Evolutionary conservation across 2,329 filamentous ascomycete genomes (phyloP), one percentile per base, ranked within the genome.

Genomic region (Fonsecaea pedrosoi): DNA sequence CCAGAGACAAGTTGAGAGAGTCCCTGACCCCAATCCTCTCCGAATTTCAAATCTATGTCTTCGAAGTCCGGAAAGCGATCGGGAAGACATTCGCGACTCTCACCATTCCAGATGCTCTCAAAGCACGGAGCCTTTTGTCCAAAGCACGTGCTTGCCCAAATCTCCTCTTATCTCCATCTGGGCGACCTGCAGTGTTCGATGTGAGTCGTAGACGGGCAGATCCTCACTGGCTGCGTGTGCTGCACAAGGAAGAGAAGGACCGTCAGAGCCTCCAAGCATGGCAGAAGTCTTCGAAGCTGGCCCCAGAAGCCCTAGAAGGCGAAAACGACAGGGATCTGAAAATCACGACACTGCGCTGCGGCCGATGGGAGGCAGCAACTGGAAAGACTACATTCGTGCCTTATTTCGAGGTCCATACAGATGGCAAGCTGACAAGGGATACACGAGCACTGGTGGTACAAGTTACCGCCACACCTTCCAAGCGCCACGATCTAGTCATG

Each of bases 311-410:
- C 15, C 69, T 83, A 4, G 64, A 69, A 4, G 75, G 77, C 50
- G 73, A 72, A 6, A 73, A 73, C 3, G 3, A 62, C 32, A 50
- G 60, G 60, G 64, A 78, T 1, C 81, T 87, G 37, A 25, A 54
- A 69, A 83, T 34, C 81, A 85, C 58, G 72, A 83, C 8, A 75
- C 86, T 76, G 71, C 79, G 60, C 35, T 67, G 75, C 74, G 75
- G 37, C 38, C 73, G 21, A 58, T 78, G 68, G 62, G 77, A 67
- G 2, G 77, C 79, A 0, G 72, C 87, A 15, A 84, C 82, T 0
- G 71, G 89, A 2, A 84, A 86, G 0, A 80, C 89, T 8, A 78
- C 73, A 35, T 80, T 85, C 55, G 42, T 50, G 1, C 86, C 86
- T 0, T 79, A 79, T 1, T 83, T 86, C 60, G 86, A 85, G 60